A percentile compares a stretch with the other conserved stretches of the same genome.
These are phyloP conservation scores for Prunella vulgaris DNA, from an alignment of 257 asterid species.

Conservation along the genomic window DNA sequence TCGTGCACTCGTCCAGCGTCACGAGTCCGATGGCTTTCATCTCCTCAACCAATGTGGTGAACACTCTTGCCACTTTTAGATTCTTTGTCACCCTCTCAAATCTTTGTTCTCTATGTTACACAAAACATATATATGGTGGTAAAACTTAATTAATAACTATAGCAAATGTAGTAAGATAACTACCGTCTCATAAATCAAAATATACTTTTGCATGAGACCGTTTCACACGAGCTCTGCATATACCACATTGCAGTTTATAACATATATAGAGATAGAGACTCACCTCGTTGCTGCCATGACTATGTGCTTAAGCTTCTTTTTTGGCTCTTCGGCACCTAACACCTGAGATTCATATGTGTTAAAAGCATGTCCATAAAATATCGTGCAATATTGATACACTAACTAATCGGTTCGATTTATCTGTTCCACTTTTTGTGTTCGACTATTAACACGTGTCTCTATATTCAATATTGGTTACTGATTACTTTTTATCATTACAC, in stretches of 20 bases:
- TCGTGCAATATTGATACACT: too few relatives aligned
- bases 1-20: constrained; percentile 78
- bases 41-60: constrained; percentile 89
- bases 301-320: constrained; percentile 73
- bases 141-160: neutral
- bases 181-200: too few relatives aligned
- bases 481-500: too few relatives aligned
- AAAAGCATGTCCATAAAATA: neutral
- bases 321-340: constrained; percentile 73
- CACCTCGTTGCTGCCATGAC: constrained; percentile 97
- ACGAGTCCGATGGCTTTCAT: constrained; percentile 95
- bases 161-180: neutral
- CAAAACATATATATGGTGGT: too few relatives aligned
- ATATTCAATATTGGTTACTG: too few relatives aligned
- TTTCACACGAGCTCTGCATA: too few relatives aligned
- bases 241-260: too few relatives aligned
- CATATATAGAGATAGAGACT: neutral
- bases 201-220: too few relatives aligned
- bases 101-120: constrained; percentile 97
- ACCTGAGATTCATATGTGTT: constrained; percentile 37
- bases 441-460: too few relatives aligned
- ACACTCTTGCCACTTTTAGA: constrained; percentile 90
- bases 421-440: too few relatives aligned
- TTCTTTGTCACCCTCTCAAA: constrained; percentile 91
- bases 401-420: too few relatives aligned